Evolutionary conservation across 2,329 filamentous ascomycete genomes (phyloP).

Genomic region (Nemania diffusa): DNA sequence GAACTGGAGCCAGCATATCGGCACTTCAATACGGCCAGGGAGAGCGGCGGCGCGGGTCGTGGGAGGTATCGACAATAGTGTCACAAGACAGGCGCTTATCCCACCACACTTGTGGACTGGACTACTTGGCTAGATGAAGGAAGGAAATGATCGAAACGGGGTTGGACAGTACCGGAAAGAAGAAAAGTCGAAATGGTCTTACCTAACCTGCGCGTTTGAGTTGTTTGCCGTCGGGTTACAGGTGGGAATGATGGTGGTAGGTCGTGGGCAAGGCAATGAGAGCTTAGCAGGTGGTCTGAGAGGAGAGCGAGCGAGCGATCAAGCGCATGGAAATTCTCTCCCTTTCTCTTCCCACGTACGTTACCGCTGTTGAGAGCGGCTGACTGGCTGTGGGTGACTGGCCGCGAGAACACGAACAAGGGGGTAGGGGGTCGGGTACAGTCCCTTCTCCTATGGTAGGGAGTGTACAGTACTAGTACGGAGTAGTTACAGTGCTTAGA

Average conservation of each 20-base stretch:
- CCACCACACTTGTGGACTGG: slow-evolving; percentile 42
- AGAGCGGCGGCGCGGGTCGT: slow-evolving; percentile 35
- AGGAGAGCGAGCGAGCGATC: slow-evolving; percentile 37
- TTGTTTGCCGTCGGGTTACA: slow-evolving; percentile 41
- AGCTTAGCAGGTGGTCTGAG: slow-evolving; percentile 41
- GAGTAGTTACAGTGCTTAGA: slow-evolving; percentile 2
- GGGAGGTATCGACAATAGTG: slow-evolving; percentile 40
- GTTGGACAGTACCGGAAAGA: slow-evolving; percentile 37
- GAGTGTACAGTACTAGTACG: background rate
- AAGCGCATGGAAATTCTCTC: slow-evolving; percentile 34
- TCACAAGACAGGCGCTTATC: slow-evolving; percentile 45
- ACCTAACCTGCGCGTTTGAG: slow-evolving; percentile 45
- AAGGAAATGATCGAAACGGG: slow-evolving; percentile 18
- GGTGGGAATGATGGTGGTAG: slow-evolving; percentile 38
- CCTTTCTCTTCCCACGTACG: slow-evolving; percentile 30
- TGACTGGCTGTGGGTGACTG: slow-evolving; percentile 28
- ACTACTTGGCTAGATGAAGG: slow-evolving; percentile 19
- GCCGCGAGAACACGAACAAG: slow-evolving; percentile 25
- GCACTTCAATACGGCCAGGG: slow-evolving; percentile 36
- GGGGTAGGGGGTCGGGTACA: slow-evolving; percentile 11
- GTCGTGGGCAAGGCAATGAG: slow-evolving; percentile 38
- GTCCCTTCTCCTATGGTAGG: background rate
- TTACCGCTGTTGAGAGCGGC: slow-evolving; percentile 29
- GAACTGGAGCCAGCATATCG: slow-evolving; percentile 38
- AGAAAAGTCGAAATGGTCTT: slow-evolving; percentile 38